These are phyloP conservation scores for Paraphoma chrysanthemicola DNA, from an alignment of 2,329 filamentous ascomycete genomes.

Conservation along the genomic window DNA sequence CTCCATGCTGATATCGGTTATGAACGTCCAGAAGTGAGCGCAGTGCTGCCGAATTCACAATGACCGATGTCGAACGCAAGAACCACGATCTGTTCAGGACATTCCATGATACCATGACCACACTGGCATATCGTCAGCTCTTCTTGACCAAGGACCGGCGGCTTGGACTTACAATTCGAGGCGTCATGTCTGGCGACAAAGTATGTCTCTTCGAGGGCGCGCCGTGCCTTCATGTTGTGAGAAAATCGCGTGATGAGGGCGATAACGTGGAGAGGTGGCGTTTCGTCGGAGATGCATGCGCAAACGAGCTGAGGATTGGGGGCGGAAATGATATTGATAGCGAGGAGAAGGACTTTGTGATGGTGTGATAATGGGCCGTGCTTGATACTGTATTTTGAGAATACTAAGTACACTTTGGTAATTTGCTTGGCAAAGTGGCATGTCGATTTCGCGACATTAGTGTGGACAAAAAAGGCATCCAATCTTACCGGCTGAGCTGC, in stretches of 20 bases:
- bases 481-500: too few relatives aligned
- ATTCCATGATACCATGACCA: background rate
- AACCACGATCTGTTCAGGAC: too few relatives aligned
- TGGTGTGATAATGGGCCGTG: background rate
- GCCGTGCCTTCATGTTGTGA: background rate
- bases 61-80: too few relatives aligned
- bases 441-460: too few relatives aligned
- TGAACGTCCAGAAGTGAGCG: too few relatives aligned
- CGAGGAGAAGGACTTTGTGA: background rate
- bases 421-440: too few relatives aligned
- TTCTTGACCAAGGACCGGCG: background rate
- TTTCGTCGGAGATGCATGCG: background rate
- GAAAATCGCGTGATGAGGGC: background rate
- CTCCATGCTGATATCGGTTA: too few relatives aligned
- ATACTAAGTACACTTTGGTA: too few relatives aligned
- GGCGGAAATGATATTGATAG: background rate
- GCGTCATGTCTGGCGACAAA: background rate
- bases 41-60: too few relatives aligned
- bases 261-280: background rate
- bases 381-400: too few relatives aligned
- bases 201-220: background rate
- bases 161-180: background rate
- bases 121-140: background rate
- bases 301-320: background rate
- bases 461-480: too few relatives aligned